A percentile compares a stretch with the other conserved stretches of the same genome.
These are phyloP conservation scores for Boletus barrowsii DNA, from an alignment of 768 basidiomycete species.

Conservation along the genomic window DNA sequence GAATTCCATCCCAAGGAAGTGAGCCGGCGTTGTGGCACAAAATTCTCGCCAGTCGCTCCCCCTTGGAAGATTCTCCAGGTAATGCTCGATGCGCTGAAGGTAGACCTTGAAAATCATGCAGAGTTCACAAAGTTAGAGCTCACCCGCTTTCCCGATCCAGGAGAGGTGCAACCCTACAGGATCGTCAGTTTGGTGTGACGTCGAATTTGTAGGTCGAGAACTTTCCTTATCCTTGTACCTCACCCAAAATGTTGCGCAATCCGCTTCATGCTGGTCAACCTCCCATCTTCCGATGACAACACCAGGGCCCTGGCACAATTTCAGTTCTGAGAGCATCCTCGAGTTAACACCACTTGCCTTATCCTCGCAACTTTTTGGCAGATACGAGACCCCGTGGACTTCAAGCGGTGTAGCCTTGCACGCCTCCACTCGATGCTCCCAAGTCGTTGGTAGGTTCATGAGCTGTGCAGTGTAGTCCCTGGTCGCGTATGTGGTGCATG, in stretches of 20 bases:
- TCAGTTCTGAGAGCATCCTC: background rate
- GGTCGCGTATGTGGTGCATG: slow-evolving; percentile 26
- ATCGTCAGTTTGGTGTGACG: background rate
- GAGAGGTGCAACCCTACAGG: slow-evolving; percentile 23
- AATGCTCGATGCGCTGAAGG: slow-evolving; percentile 28
- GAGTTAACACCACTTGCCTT: slow-evolving; percentile 4
- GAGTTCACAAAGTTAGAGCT: background rate
- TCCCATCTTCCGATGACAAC: slow-evolving; percentile 25
- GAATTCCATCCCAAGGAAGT: slow-evolving; percentile 26
- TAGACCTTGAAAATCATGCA: background rate
- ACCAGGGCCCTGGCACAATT: slow-evolving; percentile 12
- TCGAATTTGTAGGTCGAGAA: background rate
- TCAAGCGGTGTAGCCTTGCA: slow-evolving; percentile 25
- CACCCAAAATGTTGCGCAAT: slow-evolving; percentile 27
- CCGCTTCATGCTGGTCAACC: slow-evolving; percentile 27
- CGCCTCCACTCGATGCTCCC: slow-evolving; percentile 23
- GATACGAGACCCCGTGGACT: slow-evolving; percentile 20
- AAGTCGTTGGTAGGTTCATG: slow-evolving; percentile 23
- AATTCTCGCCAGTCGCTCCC: slow-evolving; percentile 31
- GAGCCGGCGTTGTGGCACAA: slow-evolving; percentile 32
- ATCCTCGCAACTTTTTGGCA: slow-evolving; percentile 21
- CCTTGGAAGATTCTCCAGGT: slow-evolving; percentile 25
- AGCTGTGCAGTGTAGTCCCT: slow-evolving; percentile 30
- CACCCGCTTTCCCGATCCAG: slow-evolving; percentile 24
- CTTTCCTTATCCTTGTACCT: slow-evolving; percentile 30